Base-by-base conservation (phyloP, 208 protist genomes). In the Porcisia deanei region DNA sequence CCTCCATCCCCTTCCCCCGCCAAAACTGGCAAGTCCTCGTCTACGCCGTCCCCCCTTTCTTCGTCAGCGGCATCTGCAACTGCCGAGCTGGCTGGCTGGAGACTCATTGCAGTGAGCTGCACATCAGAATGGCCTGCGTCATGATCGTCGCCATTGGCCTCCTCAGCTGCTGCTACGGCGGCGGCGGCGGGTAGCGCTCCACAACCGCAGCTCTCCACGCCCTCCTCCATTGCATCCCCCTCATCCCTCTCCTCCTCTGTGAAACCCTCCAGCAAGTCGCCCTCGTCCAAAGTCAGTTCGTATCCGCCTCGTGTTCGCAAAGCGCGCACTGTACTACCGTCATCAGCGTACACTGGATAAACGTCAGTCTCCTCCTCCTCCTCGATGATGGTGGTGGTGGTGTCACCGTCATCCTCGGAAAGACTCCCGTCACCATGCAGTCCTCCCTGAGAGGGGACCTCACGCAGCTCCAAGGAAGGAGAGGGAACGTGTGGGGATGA, bases 281-380 rank as follows among this genome's bases (percentile, higher is more conserved):
- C 39, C 75, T 96, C 91, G 66, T 94, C 87, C 14, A 94, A 71
- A 9, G 89, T 96, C 9, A 96, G 85, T 43, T 61, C 45, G 81
- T 96, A 96, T 5, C 86, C 88, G 60, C 86, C 84, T 34, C 84
- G 77, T 1, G 76, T 86, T 64, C 67, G 76, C 69, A 93, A 79
- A 5, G 90, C 86, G 37, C 82, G 81, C 67, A 94, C 90, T 2
- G 69, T 78, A 37, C 25, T 37, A 6, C 86, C 88, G 55, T 90
- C 85, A 4, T 77, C 79, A 9, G 88, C 85, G n/a, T 89, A 58
- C 10, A 93, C 77, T 2, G 84, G 82, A 61, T 76, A 67, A 55
- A 87, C 67, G 7, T 79, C 60, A 2, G 66, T 18, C 54, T 73
- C 76, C 76, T 80, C 75, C 64, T 71, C 63, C 39, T 63, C 76